Conservation (phyloP, 139 green algal species). For the Raphidocelis subcapitata region DNA sequence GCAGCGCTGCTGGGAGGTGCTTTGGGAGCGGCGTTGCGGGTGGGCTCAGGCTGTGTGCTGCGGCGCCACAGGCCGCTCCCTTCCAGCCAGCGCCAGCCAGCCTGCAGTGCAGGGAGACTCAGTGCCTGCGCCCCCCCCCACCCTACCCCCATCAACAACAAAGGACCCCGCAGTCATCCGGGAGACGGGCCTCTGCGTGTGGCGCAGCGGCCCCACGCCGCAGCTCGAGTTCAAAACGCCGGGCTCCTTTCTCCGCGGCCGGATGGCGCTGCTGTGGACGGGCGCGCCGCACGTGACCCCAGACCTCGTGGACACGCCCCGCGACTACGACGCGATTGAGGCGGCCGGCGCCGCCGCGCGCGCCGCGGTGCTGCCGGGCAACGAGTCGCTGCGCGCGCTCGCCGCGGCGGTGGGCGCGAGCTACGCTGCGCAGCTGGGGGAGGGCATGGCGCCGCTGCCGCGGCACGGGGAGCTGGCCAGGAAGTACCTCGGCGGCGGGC, state of each 20-base stretch:
- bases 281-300: constrained; percentile 25
- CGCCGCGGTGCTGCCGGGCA: constrained; percentile 14
- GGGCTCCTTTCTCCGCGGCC: constrained; percentile 26
- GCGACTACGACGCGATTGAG: constrained; percentile 21
- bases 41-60: constrained; percentile 10
- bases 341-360: constrained; percentile 6
- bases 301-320: constrained; percentile 17
- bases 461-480: constrained; percentile 17
- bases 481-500: constrained; percentile 32
- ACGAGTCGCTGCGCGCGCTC: background rate
- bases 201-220: constrained; percentile 24
- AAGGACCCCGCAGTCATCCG: constrained; percentile 25
- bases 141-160: too few relatives aligned
- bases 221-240: constrained; percentile 32
- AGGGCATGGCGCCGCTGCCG: constrained; percentile 23
- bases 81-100: too few relatives aligned
- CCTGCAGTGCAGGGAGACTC: background rate
- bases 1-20: background rate
- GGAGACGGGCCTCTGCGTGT: constrained; percentile 40
- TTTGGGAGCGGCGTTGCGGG: background rate
- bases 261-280: constrained; percentile 27
- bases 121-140: too few relatives aligned
- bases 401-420: constrained; percentile 20
- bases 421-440: constrained; percentile 19
- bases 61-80: too few relatives aligned